Evolutionary conservation across 2,329 filamentous ascomycete species (phyloP), one percentile per base, ranked within the genome.

Genomic region (Beauveria sp.): DNA sequence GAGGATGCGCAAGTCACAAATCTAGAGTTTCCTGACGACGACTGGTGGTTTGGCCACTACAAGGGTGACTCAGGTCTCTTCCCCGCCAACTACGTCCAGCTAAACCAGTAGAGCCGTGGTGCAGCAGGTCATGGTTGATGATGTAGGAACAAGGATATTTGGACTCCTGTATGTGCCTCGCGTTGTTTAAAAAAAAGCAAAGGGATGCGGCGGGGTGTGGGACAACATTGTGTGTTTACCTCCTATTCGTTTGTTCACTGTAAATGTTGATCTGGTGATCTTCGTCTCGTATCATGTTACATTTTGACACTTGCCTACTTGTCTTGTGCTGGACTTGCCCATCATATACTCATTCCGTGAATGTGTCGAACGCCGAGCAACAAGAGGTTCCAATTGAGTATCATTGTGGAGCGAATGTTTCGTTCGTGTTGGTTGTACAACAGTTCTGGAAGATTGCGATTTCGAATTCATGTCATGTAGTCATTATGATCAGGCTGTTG

Each of bases 41-140:
- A 99, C 72, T 99, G 94, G 94, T 99, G 94, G 94, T 89, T 93
- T 68, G 94, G 94, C 62, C 86, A 90, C 69, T 96, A 89, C 74
- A 81, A 86, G 28, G 92, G 92, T 55, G 83, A 87, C 62, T 83
- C 84, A 34, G 94, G 94, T 64, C 81, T 99, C 51, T 99, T 99
- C 84, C 86, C 86, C 14, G 82, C 86, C 70, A 88, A 89, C 72
- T 89, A 89, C 67, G 86, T 89, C 64, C 77, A 86, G 72, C 74
- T 87, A 59, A 75, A 84, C 67, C 64, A 71, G 64, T 61, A 61
- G 52, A 41, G 34, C 30, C 30, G 24, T 5, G 20, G 28, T 24
- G 47, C 48, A 10, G 20, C 20, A 20, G 43, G 46, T 10, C 22
- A 9, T 41, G 34, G 59, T 48, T 28, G 58, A 37, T 54, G 53